Conservation (phyloP, 1,284 basidiomycete genomes). For the Trichosporon sp. region DNA sequence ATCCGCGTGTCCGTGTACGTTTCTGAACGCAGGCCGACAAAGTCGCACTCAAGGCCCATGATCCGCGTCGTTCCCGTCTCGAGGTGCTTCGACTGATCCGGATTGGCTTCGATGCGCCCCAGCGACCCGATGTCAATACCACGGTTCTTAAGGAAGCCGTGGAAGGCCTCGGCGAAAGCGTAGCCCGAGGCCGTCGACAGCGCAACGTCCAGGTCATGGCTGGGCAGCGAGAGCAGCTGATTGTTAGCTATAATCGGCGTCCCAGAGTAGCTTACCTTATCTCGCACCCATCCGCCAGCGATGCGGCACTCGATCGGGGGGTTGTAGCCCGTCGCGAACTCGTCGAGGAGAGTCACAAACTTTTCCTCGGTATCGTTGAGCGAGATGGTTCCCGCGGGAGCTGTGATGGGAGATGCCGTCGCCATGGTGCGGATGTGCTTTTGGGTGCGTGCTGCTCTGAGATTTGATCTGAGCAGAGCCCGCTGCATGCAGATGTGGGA, state of each 20-base stretch:
- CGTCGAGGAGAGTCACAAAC: slow-evolving; percentile 40
- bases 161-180: slow-evolving; percentile 77
- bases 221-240: slow-evolving; percentile 74
- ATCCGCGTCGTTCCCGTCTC: slow-evolving; percentile 90
- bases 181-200: slow-evolving; percentile 84
- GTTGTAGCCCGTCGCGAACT: slow-evolving; percentile 29
- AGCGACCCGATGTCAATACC: slow-evolving; percentile 58
- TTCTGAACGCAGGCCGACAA: slow-evolving; percentile 90
- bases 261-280: slow-evolving; percentile 63
- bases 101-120: slow-evolving; percentile 84
- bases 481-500: background rate
- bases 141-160: slow-evolving; percentile 57
- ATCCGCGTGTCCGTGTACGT: slow-evolving; percentile 88
- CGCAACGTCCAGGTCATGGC: slow-evolving; percentile 92
- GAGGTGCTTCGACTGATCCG: slow-evolving; percentile 95
- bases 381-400: slow-evolving; percentile 6
- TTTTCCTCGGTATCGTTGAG: slow-evolving; percentile 28
- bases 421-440: slow-evolving; percentile 7
- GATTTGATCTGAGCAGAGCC: background rate
- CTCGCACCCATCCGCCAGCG: slow-evolving; percentile 94
- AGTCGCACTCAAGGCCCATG: slow-evolving; percentile 79
- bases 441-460: background rate
- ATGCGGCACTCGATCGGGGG: slow-evolving; percentile 66
- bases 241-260: background rate
- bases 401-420: slow-evolving; percentile 6